Evolutionary conservation across 2,329 filamentous ascomycete genomes (phyloP).

Genomic region (Diaporthe capsici): DNA sequence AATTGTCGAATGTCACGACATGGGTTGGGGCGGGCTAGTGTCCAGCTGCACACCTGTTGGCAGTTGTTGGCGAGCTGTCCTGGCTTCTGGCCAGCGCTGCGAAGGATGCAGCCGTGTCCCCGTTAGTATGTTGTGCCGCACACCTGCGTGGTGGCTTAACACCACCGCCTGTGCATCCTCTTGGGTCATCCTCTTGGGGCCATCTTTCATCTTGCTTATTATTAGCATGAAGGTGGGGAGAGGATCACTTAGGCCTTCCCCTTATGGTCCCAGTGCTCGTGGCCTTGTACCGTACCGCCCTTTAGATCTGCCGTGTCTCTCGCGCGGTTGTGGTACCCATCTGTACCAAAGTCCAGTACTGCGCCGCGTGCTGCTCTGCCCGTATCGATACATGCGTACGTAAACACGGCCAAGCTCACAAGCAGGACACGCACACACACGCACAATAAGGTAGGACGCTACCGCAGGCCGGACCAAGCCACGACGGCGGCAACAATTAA

Average conservation of each 20-base stretch:
- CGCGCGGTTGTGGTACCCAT: conserved; percentile 7
- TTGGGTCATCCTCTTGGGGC: conserved; percentile 3
- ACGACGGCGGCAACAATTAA: conserved; percentile 41
- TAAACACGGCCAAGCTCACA: conserved; percentile 3
- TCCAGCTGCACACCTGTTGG: not conserved
- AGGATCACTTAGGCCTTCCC: conserved; percentile 17
- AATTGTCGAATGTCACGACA: conserved; percentile 1
- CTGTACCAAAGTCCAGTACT: conserved; percentile 9
- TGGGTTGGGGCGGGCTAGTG: conserved; percentile 12
- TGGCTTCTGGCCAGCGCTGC: not conserved
- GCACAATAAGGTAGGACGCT: conserved; percentile 33
- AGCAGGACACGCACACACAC: conserved; percentile 8
- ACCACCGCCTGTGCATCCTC: conserved; percentile 17
- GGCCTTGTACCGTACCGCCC: not conserved
- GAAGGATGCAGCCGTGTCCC: not conserved
- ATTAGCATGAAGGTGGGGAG: conserved; percentile 17
- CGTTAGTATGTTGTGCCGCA: conserved; percentile 28
- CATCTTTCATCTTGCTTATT: conserved; percentile 19
- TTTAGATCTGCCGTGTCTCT: conserved; percentile 29
- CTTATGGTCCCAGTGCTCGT: conserved; percentile 13
- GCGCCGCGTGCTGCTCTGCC: not conserved
- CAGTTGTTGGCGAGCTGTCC: conserved; percentile 10
- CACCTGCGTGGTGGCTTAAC: conserved; percentile 36
- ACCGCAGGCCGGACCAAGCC: conserved; percentile 34
- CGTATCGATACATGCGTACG: not conserved